These are phyloP conservation scores for Dothidotthia symphoricarpi DNA, from an alignment of 2,329 filamentous ascomycete genomes.

Conservation along the genomic window DNA sequence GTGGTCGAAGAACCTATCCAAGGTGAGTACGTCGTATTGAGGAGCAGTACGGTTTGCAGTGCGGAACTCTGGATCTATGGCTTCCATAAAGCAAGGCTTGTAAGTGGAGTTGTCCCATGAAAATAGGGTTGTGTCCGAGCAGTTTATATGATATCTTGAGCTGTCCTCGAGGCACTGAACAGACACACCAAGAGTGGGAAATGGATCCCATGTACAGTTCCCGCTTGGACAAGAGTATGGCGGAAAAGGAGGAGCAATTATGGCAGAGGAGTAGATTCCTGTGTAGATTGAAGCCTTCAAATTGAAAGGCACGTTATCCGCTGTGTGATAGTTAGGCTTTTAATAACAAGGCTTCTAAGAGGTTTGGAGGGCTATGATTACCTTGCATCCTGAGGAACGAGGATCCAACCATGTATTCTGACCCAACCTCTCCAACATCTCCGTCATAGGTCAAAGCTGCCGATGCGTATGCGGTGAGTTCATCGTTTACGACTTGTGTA, in stretches of 20 bases:
- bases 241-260: not conserved
- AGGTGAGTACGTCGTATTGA: too few species aligned
- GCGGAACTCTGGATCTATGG: too few species aligned
- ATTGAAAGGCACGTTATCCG: not conserved
- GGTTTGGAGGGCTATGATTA: too few species aligned
- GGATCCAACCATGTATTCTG: too few species aligned
- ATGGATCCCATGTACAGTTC: slow-evolving; percentile 1
- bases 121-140: not conserved
- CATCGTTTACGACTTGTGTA: not conserved
- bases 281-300: not conserved
- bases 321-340: too few species aligned
- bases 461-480: not conserved
- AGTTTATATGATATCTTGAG: not conserved
- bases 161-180: not conserved
- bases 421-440: not conserved
- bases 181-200: not conserved
- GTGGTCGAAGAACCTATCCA: too few species aligned
- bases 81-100: too few species aligned
- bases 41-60: too few species aligned
- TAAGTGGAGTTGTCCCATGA: not conserved
- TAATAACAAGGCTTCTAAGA: too few species aligned
- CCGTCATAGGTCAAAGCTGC: not conserved
- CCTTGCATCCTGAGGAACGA: too few species aligned
- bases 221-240: not conserved
- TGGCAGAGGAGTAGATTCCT: not conserved